Conservation (phyloP, 768 basidiomycete genomes). For the Panaeolus papilionaceus region DNA sequence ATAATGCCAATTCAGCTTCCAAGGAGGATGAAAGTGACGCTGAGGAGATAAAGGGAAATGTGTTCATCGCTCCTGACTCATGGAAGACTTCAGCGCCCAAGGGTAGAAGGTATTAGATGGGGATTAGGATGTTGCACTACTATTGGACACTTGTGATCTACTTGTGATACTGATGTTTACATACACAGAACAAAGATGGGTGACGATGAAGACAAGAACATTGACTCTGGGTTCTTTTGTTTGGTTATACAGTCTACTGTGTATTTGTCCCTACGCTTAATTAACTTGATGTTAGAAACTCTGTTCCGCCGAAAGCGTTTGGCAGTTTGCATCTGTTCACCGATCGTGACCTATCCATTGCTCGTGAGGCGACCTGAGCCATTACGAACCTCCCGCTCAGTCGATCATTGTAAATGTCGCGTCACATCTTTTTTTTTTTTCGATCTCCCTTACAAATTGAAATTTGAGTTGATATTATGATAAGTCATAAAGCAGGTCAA, state of each 20-base stretch:
- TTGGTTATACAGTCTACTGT: background rate
- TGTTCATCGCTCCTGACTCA: slow-evolving; percentile 23
- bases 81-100: slow-evolving; percentile 26
- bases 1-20: background rate
- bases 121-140: background rate
- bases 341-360: too few relatives aligned
- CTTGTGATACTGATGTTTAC: background rate
- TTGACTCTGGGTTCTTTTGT: background rate
- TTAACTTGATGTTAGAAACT: background rate
- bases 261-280: background rate
- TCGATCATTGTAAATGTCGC: too few relatives aligned
- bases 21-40: background rate
- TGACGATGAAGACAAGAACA: background rate
- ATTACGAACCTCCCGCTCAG: too few relatives aligned
- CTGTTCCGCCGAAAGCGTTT: too few relatives aligned
- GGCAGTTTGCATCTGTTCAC: too few relatives aligned
- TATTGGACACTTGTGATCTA: too few relatives aligned
- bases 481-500: background rate
- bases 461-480: background rate
- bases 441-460: background rate
- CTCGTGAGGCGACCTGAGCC: too few relatives aligned
- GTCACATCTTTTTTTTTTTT: too few relatives aligned
- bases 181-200: background rate
- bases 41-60: background rate
- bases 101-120: slow-evolving; percentile 15